Percentiles rank a stretch among this genome's conserved stretches.
phyloP scores from a whole-genome alignment of 225 moss, liverwort and hornwort genomes.

The Sphagnum tenellum region DNA sequence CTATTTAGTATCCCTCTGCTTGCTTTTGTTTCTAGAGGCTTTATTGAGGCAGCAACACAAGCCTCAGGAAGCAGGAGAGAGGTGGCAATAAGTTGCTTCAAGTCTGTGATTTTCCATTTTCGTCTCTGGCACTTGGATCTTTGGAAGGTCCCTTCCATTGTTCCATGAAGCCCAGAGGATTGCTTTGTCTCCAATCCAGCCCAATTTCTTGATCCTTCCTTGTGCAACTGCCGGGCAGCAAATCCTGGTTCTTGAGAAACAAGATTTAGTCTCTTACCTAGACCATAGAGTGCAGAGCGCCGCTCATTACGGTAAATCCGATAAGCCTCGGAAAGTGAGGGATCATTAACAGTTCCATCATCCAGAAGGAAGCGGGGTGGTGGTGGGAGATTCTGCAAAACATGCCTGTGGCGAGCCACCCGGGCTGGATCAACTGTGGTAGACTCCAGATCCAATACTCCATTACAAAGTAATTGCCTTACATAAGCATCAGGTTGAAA shows the following conservation, averaged over 20 bases:
- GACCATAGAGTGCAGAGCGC: slow-evolving; percentile 68
- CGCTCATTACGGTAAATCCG: slow-evolving; percentile 73
- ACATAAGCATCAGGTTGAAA: slow-evolving; percentile 84
- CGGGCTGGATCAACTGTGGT: slow-evolving; percentile 48
- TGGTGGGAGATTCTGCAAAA: slow-evolving; percentile 65
- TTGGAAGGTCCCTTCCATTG: slow-evolving; percentile 20
- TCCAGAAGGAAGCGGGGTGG: slow-evolving; percentile 26
- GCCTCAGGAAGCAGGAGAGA: slow-evolving; percentile 68
- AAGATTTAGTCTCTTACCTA: slow-evolving; percentile 37
- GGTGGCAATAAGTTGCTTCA: slow-evolving; percentile 64
- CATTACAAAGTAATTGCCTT: slow-evolving; percentile 79
- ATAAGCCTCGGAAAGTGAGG: slow-evolving; percentile 38
- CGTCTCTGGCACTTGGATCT: slow-evolving; percentile 46
- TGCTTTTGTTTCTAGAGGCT: slow-evolving; percentile 25
- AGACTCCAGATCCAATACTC: slow-evolving; percentile 70
- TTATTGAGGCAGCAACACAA: slow-evolving; percentile 26
- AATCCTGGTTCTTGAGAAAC: slow-evolving; percentile 23
- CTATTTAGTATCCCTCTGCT: slow-evolving; percentile 18
- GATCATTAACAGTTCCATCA: slow-evolving; percentile 19
- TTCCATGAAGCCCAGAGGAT: slow-evolving; percentile 17
- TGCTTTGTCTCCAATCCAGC: slow-evolving; percentile 25
- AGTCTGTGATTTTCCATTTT: slow-evolving; percentile 40
- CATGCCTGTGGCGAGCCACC: slow-evolving; percentile 73
- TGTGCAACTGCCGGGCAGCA: slow-evolving; percentile 14
- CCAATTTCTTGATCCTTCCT: slow-evolving; percentile 23